These are phyloP conservation scores for Mitragyna speciosa DNA, from an alignment of 257 asterid genomes.

Conservation along the genomic window DNA sequence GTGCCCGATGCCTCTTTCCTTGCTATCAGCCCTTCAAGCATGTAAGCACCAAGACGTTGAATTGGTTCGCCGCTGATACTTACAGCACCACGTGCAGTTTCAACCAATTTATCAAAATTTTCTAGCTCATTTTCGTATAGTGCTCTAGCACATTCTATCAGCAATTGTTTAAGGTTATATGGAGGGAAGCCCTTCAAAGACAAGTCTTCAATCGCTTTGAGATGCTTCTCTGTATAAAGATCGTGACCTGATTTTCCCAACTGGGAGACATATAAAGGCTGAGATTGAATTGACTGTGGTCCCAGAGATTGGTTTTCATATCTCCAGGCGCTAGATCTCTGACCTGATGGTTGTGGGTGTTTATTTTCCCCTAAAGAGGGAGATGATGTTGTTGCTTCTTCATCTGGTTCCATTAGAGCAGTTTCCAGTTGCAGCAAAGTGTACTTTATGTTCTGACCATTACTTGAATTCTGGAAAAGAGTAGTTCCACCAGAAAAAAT, in stretches of 20 bases:
- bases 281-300: constrained; percentile 29
- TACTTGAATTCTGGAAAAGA: constrained; percentile 34
- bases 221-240: constrained; percentile 32
- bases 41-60: constrained; percentile 93
- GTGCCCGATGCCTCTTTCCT: constrained; percentile 78
- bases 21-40: constrained; percentile 82
- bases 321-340: constrained; percentile 47
- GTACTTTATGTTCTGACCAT: constrained; percentile 44
- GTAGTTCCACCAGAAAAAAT: constrained; percentile 31
- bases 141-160: constrained; percentile 71
- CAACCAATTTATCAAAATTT: constrained; percentile 52
- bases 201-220: constrained; percentile 33
- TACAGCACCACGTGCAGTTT: constrained; percentile 54
- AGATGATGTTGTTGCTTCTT: constrained; percentile 38
- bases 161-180: constrained; percentile 56
- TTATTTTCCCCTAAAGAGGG: constrained; percentile 42
- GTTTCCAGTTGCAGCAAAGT: constrained; percentile 63
- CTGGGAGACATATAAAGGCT: constrained; percentile 33
- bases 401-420: constrained; percentile 74
- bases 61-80: constrained; percentile 87
- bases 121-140: constrained; percentile 51
- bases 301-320: constrained; percentile 39
- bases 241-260: constrained; percentile 31
- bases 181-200: constrained; percentile 45
- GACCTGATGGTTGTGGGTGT: constrained; percentile 44